Conservation (phyloP, 2,329 filamentous ascomycete species). For the Aureobasidium sp. region DNA sequence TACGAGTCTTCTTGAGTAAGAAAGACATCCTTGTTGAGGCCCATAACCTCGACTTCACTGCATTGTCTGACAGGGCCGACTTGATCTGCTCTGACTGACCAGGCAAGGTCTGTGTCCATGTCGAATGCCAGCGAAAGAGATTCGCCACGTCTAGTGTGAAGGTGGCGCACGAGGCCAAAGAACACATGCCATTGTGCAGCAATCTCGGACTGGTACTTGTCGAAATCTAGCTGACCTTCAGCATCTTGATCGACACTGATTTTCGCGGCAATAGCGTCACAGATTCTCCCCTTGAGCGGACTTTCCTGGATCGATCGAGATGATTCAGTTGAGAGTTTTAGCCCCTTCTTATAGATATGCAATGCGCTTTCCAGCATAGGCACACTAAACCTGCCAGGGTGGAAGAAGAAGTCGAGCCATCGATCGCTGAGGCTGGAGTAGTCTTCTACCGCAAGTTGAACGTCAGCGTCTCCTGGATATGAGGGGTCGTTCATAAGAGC, state of each 20-base stretch:
- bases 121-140: slow-evolving; percentile 74
- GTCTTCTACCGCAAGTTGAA: slow-evolving; percentile 22
- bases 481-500: slow-evolving; percentile 32
- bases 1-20: slow-evolving; percentile 21
- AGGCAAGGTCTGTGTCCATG: slow-evolving; percentile 61
- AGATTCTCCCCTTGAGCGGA: slow-evolving; percentile 69
- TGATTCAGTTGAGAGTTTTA: slow-evolving; percentile 34
- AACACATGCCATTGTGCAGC: slow-evolving; percentile 86
- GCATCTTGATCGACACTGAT: slow-evolving; percentile 57
- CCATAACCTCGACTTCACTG: slow-evolving; percentile 67
- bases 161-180: slow-evolving; percentile 74
- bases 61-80: slow-evolving; percentile 73
- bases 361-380: slow-evolving; percentile 79
- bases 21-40: slow-evolving; percentile 55
- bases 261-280: slow-evolving; percentile 62
- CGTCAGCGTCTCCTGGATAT: slow-evolving; percentile 31
- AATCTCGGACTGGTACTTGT: slow-evolving; percentile 64
- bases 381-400: slow-evolving; percentile 72
- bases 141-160: slow-evolving; percentile 81
- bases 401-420: slow-evolving; percentile 79
- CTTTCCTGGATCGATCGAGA: slow-evolving; percentile 36
- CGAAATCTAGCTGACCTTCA: slow-evolving; percentile 64
- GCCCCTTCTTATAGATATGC: slow-evolving; percentile 67
- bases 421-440: slow-evolving; percentile 51
- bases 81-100: slow-evolving; percentile 78